Percentiles rank a stretch among this genome's conserved stretches.
These are phyloP conservation scores for Firmiana major DNA, from an alignment of 345 rosid species.

Conservation along the genomic window DNA sequence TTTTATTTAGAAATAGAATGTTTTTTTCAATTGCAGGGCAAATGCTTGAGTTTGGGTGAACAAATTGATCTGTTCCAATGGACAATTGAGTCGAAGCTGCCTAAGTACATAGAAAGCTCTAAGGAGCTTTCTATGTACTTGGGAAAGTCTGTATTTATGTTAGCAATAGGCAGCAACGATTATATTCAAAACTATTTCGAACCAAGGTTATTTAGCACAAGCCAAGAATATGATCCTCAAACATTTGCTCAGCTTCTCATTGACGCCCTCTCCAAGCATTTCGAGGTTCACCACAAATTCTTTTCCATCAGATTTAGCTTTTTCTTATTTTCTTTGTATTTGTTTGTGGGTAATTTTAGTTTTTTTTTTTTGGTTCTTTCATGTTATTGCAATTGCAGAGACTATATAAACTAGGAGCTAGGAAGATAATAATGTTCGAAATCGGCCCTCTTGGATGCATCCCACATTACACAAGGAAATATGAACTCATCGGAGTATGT, in stretches of 20 bases:
- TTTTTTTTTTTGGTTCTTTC: neutral
- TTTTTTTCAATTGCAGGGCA: constrained; percentile 25
- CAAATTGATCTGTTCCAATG: constrained; percentile 32
- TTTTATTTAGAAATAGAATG: neutral
- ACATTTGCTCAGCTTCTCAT: constrained; percentile 30
- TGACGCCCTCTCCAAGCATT: constrained; percentile 19
- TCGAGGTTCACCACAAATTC: constrained; percentile 22
- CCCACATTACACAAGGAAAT: constrained; percentile 27
- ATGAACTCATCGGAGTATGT: constrained; percentile 26
- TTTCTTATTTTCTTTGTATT: too few species aligned
- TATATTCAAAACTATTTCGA: constrained; percentile 24
- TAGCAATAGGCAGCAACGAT: constrained; percentile 43
- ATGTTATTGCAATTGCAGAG: constrained; percentile 18
- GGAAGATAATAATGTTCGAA: constrained; percentile 39
- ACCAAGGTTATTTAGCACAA: neutral
- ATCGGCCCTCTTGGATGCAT: constrained; percentile 51
- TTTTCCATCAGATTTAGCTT: neutral
- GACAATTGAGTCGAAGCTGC: constrained; percentile 13
- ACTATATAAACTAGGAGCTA: constrained; percentile 33
- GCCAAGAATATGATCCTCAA: constrained; percentile 17
- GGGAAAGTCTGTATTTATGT: constrained; percentile 32
- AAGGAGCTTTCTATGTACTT: constrained; percentile 20
- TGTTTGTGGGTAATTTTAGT: neutral
- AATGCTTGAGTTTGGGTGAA: constrained; percentile 37
- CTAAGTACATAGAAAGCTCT: constrained; percentile 14